A percentile compares a stretch with the other conserved stretches of the same genome.
Conservation (phyloP, 768 basidiomycete genomes). For the Boletus sp. region DNA sequence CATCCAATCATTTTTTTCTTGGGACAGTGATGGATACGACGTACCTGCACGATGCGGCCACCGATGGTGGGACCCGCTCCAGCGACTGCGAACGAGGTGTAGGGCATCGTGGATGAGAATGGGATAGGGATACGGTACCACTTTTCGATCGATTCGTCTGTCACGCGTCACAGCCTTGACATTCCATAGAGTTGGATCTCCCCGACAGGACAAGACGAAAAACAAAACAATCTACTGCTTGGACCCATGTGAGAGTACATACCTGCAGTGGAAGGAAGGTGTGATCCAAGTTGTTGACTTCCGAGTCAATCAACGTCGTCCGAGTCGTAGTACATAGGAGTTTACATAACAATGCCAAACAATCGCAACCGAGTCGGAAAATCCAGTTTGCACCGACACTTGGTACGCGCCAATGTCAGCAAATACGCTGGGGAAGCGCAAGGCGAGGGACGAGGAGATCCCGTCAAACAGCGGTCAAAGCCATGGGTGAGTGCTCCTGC, state of each 20-base stretch:
- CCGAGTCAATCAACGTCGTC: too few species aligned
- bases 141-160: too few species aligned
- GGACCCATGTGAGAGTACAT: too few species aligned
- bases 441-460: slow-evolving; percentile 18
- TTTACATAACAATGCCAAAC: slow-evolving; percentile 8
- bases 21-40: background rate
- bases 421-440: slow-evolving; percentile 28
- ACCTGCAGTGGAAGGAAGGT: too few species aligned
- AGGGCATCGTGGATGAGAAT: slow-evolving; percentile 21
- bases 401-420: slow-evolving; percentile 1
- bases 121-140: too few species aligned
- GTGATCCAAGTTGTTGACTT: too few species aligned
- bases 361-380: background rate
- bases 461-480: background rate
- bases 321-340: too few species aligned
- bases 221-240: too few species aligned
- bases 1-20: background rate
- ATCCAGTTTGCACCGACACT: background rate
- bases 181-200: too few species aligned
- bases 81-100: slow-evolving; percentile 36
- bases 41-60: slow-evolving; percentile 30
- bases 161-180: too few species aligned
- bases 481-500: slow-evolving; percentile 22
- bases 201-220: too few species aligned
- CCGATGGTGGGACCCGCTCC: slow-evolving; percentile 39